Evolutionary conservation across 2,329 filamentous ascomycete species (phyloP), one percentile per base, ranked within the genome.

Genomic region (Colletotrichum sidae): DNA sequence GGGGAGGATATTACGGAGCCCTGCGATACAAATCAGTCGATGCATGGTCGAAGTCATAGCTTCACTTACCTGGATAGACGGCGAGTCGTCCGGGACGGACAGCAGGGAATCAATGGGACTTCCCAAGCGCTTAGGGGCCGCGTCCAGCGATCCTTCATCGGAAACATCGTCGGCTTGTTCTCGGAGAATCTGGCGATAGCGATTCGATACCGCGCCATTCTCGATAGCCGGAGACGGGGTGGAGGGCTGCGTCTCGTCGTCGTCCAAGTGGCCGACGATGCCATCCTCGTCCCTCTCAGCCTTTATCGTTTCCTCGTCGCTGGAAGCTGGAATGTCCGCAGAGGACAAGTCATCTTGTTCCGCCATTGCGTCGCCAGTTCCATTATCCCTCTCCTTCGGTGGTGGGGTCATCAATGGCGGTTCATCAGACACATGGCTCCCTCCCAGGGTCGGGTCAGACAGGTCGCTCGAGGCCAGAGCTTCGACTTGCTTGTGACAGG

Each of bases 51-150:
- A 45, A 41, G 33, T 56, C 51, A 60, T 56, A 25, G 44, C 33
- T 42, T 17, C 34, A 70, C 84, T 70, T 81, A 94, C 92, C 81
- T 93, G 92, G 57, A 95, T 76, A 15, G 95, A 97, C 33, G 92
- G 92, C 8, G 92, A 90, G 75, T 97, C 92, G 73, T 96, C 94
- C 17, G 92, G 92, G 34, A 88, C 90, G 6, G 93, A 97, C 62
- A 87, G 76, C 35, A 89, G 76, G 12, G 91, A 94, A 69, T 86
- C 88, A 55, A 86, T 84, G 8, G 90, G 91, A 72, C 92, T 96
- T 49, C 86, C 88, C 44, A 84, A 81, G 71, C 86, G 83, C 67
- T 80, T 79, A 42, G 86, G 84, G 34, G 84, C 70, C 52, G 81
- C 83, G 70, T 86, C 84, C n/a, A 81, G 74, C n/a, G 84, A 86